Evolutionary conservation across 2,329 filamentous ascomycete species (phyloP).

Genomic region (Aspergillus fumigatiaffinis): DNA sequence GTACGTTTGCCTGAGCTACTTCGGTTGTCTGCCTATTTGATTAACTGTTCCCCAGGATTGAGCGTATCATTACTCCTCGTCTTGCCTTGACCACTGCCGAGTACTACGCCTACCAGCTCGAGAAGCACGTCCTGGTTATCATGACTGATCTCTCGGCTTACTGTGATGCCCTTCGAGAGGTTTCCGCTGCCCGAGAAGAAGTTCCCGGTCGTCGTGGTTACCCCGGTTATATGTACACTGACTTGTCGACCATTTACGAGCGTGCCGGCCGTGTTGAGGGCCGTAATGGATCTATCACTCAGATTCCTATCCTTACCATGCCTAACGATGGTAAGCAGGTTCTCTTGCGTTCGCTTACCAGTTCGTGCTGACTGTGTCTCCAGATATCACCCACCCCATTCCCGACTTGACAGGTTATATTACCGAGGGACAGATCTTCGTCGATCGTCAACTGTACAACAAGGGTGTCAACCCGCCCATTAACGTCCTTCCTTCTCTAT

Average conservation of each 20-base stretch:
- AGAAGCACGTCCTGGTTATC: constrained; percentile 99
- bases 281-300: constrained; percentile 96
- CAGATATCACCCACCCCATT: constrained; percentile 96
- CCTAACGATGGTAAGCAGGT: constrained; percentile 74
- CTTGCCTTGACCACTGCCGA: constrained; percentile 96
- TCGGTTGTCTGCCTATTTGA: background rate
- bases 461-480: constrained; percentile 98
- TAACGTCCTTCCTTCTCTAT: constrained; percentile 96
- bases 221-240: constrained; percentile 99
- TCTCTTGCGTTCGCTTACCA: background rate
- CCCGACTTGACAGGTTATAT: constrained; percentile 99
- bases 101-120: constrained; percentile 99
- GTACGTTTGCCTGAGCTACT: constrained; percentile 50
- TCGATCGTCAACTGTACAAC: constrained; percentile 91
- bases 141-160: constrained; percentile 97
- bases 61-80: constrained; percentile 99
- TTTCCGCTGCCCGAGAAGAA: constrained; percentile 96
- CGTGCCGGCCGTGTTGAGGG: constrained; percentile 96
- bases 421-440: constrained; percentile 97
- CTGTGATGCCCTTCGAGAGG: constrained; percentile 97
- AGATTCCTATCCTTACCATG: constrained; percentile 99
- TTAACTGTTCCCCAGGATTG: constrained; percentile 62
- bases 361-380: constrained; percentile 1
- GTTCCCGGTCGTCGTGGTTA: constrained; percentile 98
- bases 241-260: constrained; percentile 99